Evolutionary conservation across 139 green algal species (phyloP).

Genomic region (Chlorokybus atmophyticus): DNA sequence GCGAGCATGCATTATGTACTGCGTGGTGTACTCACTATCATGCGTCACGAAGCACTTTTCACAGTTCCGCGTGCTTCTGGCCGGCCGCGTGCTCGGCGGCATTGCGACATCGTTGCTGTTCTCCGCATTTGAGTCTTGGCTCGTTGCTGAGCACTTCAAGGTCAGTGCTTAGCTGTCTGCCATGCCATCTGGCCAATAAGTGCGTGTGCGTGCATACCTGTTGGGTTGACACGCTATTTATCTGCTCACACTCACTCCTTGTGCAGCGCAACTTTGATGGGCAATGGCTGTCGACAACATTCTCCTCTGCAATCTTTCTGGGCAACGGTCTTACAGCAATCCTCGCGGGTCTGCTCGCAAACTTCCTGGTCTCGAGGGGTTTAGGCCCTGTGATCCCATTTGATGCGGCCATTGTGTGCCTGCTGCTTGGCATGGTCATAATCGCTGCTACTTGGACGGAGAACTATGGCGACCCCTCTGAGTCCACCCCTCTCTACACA

Average conservation of each 20-base stretch:
- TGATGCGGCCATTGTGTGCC: constrained; percentile 65
- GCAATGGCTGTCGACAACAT: constrained; percentile 68
- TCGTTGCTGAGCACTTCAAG: constrained; percentile 82
- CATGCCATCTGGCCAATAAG: background rate
- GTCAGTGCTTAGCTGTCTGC: constrained; percentile 1
- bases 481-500: no score
- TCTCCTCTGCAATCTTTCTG: constrained; percentile 85
- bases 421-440: constrained; percentile 58
- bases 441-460: constrained; percentile 76
- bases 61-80: constrained; percentile 73
- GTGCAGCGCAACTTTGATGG: constrained; percentile 49
- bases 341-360: constrained; percentile 69
- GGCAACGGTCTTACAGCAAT: constrained; percentile 95
- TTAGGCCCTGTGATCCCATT: constrained; percentile 88
- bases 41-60: constrained; percentile 93
- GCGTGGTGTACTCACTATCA: constrained; percentile 61
- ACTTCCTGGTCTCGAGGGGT: constrained; percentile 59
- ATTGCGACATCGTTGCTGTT: constrained; percentile 94
- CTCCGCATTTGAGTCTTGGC: constrained; percentile 91
- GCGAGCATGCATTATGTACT: constrained; percentile 72
- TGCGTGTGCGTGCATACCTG: constrained; percentile 5
- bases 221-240: background rate
- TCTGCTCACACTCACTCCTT: background rate
- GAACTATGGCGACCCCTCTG: constrained; percentile 72
- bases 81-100: constrained; percentile 85